A percentile compares a stretch with the other conserved stretches of the same genome.
These are phyloP conservation scores for Amauroascus niger DNA, from an alignment of 2,329 filamentous ascomycete genomes.

Conservation along the genomic window DNA sequence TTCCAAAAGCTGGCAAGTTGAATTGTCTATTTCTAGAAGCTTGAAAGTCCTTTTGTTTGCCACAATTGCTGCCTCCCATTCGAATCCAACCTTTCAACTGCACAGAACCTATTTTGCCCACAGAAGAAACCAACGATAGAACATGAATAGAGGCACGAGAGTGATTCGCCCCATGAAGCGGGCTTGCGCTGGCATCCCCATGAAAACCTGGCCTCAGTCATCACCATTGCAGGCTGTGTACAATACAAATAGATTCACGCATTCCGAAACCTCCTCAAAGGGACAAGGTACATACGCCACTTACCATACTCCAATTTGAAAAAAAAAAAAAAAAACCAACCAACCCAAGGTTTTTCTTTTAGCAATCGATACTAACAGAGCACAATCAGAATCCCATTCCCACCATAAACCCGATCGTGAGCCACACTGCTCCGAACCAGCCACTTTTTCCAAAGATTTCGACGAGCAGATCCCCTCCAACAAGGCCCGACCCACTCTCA, in stretches of 20 bases:
- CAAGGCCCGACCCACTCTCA: conserved; percentile 16
- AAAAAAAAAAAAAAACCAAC: neutral
- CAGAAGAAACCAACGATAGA: neutral
- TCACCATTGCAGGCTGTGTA: neutral
- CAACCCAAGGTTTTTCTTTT: too few species aligned
- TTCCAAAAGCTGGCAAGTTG: too few species aligned
- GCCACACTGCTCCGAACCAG: conserved; percentile 13
- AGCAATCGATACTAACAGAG: too few species aligned
- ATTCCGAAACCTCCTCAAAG: neutral
- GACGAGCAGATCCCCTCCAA: conserved; percentile 17
- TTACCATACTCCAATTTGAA: neutral
- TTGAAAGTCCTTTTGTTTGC: too few species aligned
- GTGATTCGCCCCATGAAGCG: neutral
- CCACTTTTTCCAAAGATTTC: conserved; percentile 16
- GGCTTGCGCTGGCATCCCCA: neutral
- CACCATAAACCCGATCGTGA: conserved; percentile 8
- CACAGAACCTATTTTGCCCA: neutral
- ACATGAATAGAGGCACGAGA: neutral
- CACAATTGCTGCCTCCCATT: too few species aligned
- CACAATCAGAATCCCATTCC: conserved; percentile 7
- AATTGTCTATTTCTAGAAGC: too few species aligned
- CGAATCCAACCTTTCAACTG: neutral
- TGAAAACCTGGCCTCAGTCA: neutral
- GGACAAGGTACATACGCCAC: neutral
- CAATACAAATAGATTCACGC: neutral